Base-by-base conservation (phyloP, 345 rosid species). In the Eucalyptus regnans region DNA sequence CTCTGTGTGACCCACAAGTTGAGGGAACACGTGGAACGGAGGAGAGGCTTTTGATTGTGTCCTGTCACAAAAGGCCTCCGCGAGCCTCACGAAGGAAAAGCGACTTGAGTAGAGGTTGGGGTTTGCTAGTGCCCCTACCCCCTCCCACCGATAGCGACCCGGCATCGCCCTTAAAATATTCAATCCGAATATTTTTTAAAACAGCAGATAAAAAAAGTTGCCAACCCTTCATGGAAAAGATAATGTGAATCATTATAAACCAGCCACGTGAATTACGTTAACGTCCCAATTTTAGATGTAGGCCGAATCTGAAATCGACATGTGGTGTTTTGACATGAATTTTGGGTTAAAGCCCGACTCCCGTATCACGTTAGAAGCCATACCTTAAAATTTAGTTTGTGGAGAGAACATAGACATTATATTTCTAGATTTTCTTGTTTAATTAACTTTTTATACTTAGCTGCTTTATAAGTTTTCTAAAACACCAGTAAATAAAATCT, bases 351-450 rank as follows among this genome's bases (percentile, higher is more conserved):
- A 37, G 18, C 25, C 7, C 4, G 7, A 5, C 46, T 37, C 7
- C 2, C 4, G 3, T 5, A 1, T 20, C 22, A 9, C 5, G 43
- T 17, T 18, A 33, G 4, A 71, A 37, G 2, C 0, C 25, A 27
- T 2, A 3, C 23, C 6, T 22, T 0, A 68, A 17, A 33, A 9
- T 8, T 33, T 18, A 1, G 5, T 33, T 31, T 66, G 23, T 17
- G 1, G 11, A 2, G 11, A 66, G 43, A 68, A 15, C 43, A 31
- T 33, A 12, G 8, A 4, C 5, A 31, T 68, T 11, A 4, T 68
- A 5, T 71, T 5, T 4, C 8, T 33, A 10, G 7, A 68, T 5
- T 37, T 27, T 71, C 3, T 18, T 9, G 23, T 33, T 33, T 17
- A 37, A 71, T 33, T 4, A 14, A n/a, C 23, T 3, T 17, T 68